Percentiles rank a stretch among this genome's conserved stretches.
Evolutionary conservation across 1,284 basidiomycete genomes (phyloP).

Genomic region (Ceratobasidium sp.): DNA sequence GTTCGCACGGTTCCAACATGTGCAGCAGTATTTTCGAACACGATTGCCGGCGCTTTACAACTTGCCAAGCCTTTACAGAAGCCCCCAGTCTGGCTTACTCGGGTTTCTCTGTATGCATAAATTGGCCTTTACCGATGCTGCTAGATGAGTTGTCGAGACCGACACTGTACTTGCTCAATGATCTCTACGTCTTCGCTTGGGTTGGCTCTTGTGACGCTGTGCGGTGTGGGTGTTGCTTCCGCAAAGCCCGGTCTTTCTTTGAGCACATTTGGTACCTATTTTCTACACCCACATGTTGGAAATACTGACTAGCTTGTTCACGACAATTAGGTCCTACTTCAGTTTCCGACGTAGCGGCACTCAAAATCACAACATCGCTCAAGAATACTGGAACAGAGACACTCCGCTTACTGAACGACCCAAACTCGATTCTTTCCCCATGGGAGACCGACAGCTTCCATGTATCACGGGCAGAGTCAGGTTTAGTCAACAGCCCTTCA

Average conservation of each 20-base stretch:
- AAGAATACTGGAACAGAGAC: slow-evolving; percentile 62
- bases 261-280: slow-evolving; percentile 25
- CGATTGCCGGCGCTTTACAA: slow-evolving; percentile 16
- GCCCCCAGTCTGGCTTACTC: not conserved
- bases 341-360: slow-evolving; percentile 57
- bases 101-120: not conserved
- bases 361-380: slow-evolving; percentile 58
- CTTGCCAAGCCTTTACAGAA: slow-evolving; percentile 16
- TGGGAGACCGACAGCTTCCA: slow-evolving; percentile 60
- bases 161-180: not conserved
- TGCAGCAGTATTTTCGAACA: slow-evolving; percentile 3
- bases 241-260: slow-evolving; percentile 23
- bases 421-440: slow-evolving; percentile 56
- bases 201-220: slow-evolving; percentile 16
- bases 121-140: not conserved
- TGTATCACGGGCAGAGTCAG: slow-evolving; percentile 27
- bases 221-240: slow-evolving; percentile 1
- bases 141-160: not conserved
- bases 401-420: slow-evolving; percentile 61
- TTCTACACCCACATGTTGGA: not conserved
- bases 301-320: not conserved
- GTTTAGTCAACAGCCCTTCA: slow-evolving; percentile 9
- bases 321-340: slow-evolving; percentile 48
- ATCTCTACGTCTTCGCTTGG: slow-evolving; percentile 18
- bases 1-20: not conserved